phyloP scores from a whole-genome alignment of 305 asterid species.

The Ilex paraguariensis region DNA sequence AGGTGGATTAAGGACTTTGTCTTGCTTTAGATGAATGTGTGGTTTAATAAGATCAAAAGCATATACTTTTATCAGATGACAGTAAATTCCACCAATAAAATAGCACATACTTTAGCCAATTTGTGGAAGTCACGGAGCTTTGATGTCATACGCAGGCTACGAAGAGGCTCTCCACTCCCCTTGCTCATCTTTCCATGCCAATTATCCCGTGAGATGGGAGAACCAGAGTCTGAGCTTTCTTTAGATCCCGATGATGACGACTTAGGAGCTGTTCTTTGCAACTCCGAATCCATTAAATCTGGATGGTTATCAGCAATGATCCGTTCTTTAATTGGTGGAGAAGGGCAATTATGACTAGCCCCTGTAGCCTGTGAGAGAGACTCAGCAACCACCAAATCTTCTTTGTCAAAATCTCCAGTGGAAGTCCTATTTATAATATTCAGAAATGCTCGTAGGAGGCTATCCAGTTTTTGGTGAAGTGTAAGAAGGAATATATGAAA shows the following conservation, averaged over 20 bases:
- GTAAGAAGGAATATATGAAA: conserved; percentile 92
- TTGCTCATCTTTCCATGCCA: conserved; percentile 61
- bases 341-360: conserved; percentile 31
- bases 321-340: conserved; percentile 62
- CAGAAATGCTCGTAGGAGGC: conserved; percentile 61
- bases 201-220: conserved; percentile 73
- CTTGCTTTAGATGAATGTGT: no score
- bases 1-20: no score
- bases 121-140: conserved; percentile 92
- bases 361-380: conserved; percentile 53
- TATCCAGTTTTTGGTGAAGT: conserved; percentile 89
- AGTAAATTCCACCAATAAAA: not conserved
- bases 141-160: conserved; percentile 77
- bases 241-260: conserved; percentile 53
- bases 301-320: conserved; percentile 34
- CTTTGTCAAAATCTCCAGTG: conserved; percentile 70
- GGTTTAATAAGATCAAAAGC: no score
- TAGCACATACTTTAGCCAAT: conserved; percentile 72
- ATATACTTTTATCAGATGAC: no score
- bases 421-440: conserved; percentile 54
- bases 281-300: conserved; percentile 55
- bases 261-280: conserved; percentile 41
- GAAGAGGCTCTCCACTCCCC: conserved; percentile 68
- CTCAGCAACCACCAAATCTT: conserved; percentile 56
- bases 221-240: conserved; percentile 59